Evolutionary conservation across 371 early-diverging fungal species (phyloP).

Genomic region (Lichtheimia hyalospora): DNA sequence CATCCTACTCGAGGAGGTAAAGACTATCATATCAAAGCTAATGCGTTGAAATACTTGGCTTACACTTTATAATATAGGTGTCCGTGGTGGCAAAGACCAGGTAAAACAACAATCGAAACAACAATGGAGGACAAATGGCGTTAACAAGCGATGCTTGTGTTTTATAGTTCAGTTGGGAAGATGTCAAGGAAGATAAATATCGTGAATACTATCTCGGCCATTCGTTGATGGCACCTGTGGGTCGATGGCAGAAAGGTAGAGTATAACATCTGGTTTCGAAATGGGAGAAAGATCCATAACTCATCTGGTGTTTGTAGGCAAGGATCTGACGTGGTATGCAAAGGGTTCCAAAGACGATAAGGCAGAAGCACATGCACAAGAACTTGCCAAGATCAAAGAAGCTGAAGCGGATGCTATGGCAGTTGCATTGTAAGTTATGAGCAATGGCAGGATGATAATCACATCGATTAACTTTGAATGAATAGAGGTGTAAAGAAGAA

Average conservation of each 20-base stretch:
- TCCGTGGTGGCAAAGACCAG: conserved; percentile 66
- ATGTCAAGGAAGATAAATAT: conserved; percentile 82
- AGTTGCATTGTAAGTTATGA: conserved; percentile 65
- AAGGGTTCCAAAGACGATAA: conserved; percentile 49
- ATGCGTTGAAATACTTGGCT: conserved; percentile 4
- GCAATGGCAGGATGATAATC: background rate
- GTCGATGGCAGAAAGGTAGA: conserved; percentile 63
- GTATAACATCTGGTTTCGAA: background rate
- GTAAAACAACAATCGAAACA: conserved; percentile 13
- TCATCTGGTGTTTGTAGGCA: conserved; percentile 44
- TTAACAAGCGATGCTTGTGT: too few relatives aligned
- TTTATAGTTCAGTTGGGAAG: conserved; percentile 58
- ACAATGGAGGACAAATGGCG: background rate
- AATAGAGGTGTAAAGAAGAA: conserved; percentile 57
- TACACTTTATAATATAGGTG: conserved; percentile 34
- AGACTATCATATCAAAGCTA: background rate
- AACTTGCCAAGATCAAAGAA: conserved; percentile 67
- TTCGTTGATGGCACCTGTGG: conserved; percentile 81
- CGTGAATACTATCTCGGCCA: conserved; percentile 88
- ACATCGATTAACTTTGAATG: background rate
- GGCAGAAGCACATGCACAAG: conserved; percentile 31
- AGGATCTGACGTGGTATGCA: conserved; percentile 77
- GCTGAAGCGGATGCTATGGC: conserved; percentile 83
- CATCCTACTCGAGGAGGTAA: conserved; percentile 56
- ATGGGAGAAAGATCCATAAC: background rate